Percentiles rank a stretch among this genome's conserved stretches.
Conservation (phyloP, 371 early-diverging fungal species). For the Mucor sp. region DNA sequence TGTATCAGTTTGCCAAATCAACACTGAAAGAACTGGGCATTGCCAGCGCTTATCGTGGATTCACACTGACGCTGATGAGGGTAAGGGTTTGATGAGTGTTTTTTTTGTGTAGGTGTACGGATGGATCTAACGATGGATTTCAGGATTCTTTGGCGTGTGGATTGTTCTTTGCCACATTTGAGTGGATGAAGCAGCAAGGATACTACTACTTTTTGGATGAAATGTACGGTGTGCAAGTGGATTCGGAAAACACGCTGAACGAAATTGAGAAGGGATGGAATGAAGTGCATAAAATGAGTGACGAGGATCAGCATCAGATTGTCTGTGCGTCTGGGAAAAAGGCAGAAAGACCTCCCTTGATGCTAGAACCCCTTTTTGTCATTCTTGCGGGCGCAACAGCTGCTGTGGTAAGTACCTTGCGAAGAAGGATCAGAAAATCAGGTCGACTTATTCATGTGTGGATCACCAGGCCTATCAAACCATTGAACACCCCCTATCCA, state of each 20-base stretch:
- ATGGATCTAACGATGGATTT: background rate
- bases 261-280: constrained; percentile 36
- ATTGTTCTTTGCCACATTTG: constrained; percentile 79
- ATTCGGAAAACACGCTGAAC: constrained; percentile 34
- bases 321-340: constrained; percentile 10
- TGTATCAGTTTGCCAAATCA: constrained; percentile 66
- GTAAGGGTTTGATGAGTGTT: constrained; percentile 26
- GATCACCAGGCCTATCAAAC: constrained; percentile 63
- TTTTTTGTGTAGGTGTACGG: background rate
- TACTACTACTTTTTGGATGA: constrained; percentile 64
- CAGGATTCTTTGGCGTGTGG: constrained; percentile 76
- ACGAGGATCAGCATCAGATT: constrained; percentile 12
- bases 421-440: background rate
- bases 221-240: constrained; percentile 56
- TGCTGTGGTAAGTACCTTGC: constrained; percentile 47
- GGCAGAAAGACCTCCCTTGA: constrained; percentile 50
- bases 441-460: background rate
- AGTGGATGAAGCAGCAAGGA: constrained; percentile 72
- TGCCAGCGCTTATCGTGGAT: constrained; percentile 71
- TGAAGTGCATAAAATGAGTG: constrained; percentile 20
- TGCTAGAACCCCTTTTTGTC: constrained; percentile 70
- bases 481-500: constrained; percentile 74
- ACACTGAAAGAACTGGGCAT: constrained; percentile 67
- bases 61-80: constrained; percentile 65
- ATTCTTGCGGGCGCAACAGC: constrained; percentile 74